These are phyloP conservation scores for Pelargonium myrrhifolium DNA, from an alignment of 441 rosid genomes.

Conservation along the genomic window DNA sequence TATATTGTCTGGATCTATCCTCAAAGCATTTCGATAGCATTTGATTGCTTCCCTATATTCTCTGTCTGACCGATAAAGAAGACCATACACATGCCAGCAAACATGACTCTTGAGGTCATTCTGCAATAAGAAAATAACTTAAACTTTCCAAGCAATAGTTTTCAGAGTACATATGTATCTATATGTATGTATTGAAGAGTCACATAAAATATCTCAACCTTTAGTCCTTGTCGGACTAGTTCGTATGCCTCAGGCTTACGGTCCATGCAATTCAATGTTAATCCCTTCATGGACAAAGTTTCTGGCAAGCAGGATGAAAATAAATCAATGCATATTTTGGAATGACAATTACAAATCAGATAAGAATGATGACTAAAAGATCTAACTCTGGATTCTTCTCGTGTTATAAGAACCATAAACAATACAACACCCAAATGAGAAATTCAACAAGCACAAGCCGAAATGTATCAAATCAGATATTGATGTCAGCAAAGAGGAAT, in stretches of 20 bases:
- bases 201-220: conserved; percentile 43
- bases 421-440: not conserved
- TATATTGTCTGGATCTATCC: conserved; percentile 96
- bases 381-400: not conserved
- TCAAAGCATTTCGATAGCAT: conserved; percentile 90
- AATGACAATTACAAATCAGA: conserved; percentile 2
- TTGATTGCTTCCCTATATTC: conserved; percentile 99
- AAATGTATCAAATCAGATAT: not conserved
- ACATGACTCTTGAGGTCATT: conserved; percentile 99
- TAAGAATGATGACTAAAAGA: conserved; percentile 1
- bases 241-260: conserved; percentile 98
- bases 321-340: conserved; percentile 14
- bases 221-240: conserved; percentile 88
- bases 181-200: conserved; percentile 5
- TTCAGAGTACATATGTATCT: not conserved
- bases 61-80: conserved; percentile 97
- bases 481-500: not conserved
- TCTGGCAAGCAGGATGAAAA: conserved; percentile 39
- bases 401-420: not conserved
- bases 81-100: conserved; percentile 99
- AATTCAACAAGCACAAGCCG: conserved; percentile 1
- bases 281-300: conserved; percentile 97
- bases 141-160: not conserved
- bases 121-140: conserved; percentile 40
- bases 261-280: conserved; percentile 98